These are phyloP conservation scores for Cokeromyces recurvatus DNA, from an alignment of 371 early-diverging fungal genomes.

Conservation along the genomic window DNA sequence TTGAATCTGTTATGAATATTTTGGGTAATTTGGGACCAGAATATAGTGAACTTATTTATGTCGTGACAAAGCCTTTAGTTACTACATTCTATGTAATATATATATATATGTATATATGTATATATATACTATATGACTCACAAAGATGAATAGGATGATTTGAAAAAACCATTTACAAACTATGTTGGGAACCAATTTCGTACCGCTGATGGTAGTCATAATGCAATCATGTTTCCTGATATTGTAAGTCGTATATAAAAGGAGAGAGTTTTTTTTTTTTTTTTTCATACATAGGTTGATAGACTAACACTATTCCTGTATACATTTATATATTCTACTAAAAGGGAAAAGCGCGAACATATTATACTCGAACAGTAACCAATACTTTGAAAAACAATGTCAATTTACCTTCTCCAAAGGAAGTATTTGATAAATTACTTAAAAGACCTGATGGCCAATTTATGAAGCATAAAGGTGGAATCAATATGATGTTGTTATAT, in stretches of 20 bases:
- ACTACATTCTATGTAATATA: slow-evolving; percentile 25
- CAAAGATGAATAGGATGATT: slow-evolving; percentile 35
- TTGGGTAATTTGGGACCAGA: slow-evolving; percentile 29
- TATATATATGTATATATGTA: not conserved
- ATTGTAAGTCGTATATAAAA: slow-evolving; percentile 22
- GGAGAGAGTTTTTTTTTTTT: too few species aligned
- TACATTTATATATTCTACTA: not conserved
- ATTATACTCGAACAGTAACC: slow-evolving; percentile 37
- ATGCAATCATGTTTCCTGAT: slow-evolving; percentile 34
- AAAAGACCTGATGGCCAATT: slow-evolving; percentile 32
- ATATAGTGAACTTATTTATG: slow-evolving; percentile 23
- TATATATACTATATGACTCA: too few species aligned
- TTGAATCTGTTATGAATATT: slow-evolving; percentile 41
- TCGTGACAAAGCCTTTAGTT: slow-evolving; percentile 28
- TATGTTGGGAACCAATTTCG: slow-evolving; percentile 41
- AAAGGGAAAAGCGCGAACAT: slow-evolving; percentile 39
- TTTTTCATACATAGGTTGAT: not conserved
- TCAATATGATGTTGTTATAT: slow-evolving; percentile 45
- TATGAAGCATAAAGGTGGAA: slow-evolving; percentile 24
- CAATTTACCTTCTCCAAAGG: slow-evolving; percentile 29
- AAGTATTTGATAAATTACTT: slow-evolving; percentile 33
- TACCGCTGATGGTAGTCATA: slow-evolving; percentile 46
- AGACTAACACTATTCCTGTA: too few species aligned
- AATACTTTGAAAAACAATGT: slow-evolving; percentile 12
- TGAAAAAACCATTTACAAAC: slow-evolving; percentile 37